Base-by-base conservation (phyloP, 1,284 basidiomycete species). In the Violaceomyces palustris region DNA sequence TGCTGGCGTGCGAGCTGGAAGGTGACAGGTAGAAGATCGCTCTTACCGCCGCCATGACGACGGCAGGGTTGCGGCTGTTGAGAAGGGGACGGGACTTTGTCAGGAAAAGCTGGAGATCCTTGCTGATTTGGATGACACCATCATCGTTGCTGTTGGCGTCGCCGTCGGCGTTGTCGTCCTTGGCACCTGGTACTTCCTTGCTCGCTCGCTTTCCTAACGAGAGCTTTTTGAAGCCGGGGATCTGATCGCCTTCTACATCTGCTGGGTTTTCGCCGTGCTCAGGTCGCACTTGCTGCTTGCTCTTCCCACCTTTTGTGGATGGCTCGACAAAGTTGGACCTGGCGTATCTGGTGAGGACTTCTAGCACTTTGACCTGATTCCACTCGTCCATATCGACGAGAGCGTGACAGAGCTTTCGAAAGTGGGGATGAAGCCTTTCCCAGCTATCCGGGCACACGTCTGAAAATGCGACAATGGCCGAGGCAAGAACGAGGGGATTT, bases 321-420 rank as follows among this genome's bases (percentile, higher is more conserved):
- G 63, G 61, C 27, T 32, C 29, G 6, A 39, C 30, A 2, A 67
- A 36, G 30, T 67, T 53, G 6, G 45, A 85, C 81, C 23, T 84
- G 79, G 83, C 86, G 72, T 99, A 99, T 48, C 86, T 79, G 35
- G 84, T 76, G 28, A 98, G 79, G 8, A 96, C 79, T 28, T 86
- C 81, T 42, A 94, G 77, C 7, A 91, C 76, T 32, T 85, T 81
- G 4, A 87, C 80, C 73, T 97, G 94, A 0, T 88, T 89, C 93
- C 93, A 98, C 72, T 94, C 91, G 67, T 98, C 93, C 14, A 87
- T 85, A 64, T 99, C 92, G 24, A 88, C 80, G 1, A 98, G 77
- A 12, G 87, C 79, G 34, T 81, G 80, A 69, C 90, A 96, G 35
- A 93, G 78, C 33, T 86, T 82, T 22, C 92, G 80, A 67, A 87